phyloP scores from a whole-genome alignment of 164 flowering plant genomes.

The Pachysandra terminalis region DNA sequence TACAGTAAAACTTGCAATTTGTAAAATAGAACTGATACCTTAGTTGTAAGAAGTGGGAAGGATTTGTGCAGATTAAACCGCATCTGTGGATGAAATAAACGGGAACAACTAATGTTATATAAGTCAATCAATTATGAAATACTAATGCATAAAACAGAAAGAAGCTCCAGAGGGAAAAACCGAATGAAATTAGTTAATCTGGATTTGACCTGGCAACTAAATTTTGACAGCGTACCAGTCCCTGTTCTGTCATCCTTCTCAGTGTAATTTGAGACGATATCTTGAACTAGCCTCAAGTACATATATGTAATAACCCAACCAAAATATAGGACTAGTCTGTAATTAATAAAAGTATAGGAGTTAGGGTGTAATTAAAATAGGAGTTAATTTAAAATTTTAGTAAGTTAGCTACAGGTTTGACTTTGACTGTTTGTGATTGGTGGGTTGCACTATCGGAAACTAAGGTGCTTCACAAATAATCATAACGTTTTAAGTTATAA shows the following conservation, averaged over 20 bases:
- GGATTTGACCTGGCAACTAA: slow-evolving; percentile 85
- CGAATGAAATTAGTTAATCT: neutral
- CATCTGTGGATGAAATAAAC: slow-evolving; percentile 47
- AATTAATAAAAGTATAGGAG: too few species aligned
- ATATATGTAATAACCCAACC: too few species aligned
- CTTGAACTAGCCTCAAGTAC: slow-evolving; percentile 56
- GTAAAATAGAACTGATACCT: too few species aligned
- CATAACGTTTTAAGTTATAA: too few species aligned
- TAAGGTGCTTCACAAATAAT: too few species aligned
- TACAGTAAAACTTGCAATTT: neutral
- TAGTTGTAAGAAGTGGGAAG: slow-evolving; percentile 92
- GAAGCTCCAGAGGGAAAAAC: neutral
- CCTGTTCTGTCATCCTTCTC: slow-evolving; percentile 67
- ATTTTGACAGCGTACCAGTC: slow-evolving; percentile 61
- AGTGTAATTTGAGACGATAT: slow-evolving; percentile 48
- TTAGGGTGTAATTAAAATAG: too few species aligned
- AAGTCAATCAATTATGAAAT: slow-evolving; percentile 25
- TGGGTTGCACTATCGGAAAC: too few species aligned
- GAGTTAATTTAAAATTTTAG: too few species aligned
- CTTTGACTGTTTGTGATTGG: too few species aligned
- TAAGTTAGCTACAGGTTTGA: too few species aligned
- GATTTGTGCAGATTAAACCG: slow-evolving; percentile 77
- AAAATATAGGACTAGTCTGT: too few species aligned
- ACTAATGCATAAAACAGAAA: neutral
- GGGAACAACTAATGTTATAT: neutral